Conservation (phyloP, 306 rosid species). For the Mimosa bimucronata region DNA sequence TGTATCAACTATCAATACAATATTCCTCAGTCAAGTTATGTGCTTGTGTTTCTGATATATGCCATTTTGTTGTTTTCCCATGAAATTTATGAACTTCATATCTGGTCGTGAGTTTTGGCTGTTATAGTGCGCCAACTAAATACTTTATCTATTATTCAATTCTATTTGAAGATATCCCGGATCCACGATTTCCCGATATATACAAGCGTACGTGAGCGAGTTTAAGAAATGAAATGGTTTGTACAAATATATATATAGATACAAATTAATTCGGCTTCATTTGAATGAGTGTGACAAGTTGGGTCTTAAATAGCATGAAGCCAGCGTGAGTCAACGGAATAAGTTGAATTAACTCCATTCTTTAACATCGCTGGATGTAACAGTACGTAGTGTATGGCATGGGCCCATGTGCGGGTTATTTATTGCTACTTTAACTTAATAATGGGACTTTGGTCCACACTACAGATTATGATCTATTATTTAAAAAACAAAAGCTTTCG, state of each 20-base stretch:
- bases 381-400: neutral
- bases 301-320: neutral
- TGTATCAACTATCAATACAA: slow-evolving; percentile 1
- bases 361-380: neutral
- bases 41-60: slow-evolving; percentile 1
- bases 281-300: neutral
- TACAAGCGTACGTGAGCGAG: neutral
- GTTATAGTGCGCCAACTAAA: neutral
- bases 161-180: neutral
- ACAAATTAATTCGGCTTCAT: neutral
- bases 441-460: slow-evolving; percentile 44
- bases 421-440: slow-evolving; percentile 26
- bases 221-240: neutral
- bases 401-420: slow-evolving; percentile 26
- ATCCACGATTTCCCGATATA: slow-evolving; percentile 2
- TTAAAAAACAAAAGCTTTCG: slow-evolving; percentile 5
- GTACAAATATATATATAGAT: neutral
- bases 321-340: neutral
- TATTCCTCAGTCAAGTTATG: slow-evolving; percentile 12
- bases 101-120: neutral
- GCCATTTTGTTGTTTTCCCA: slow-evolving; percentile 6
- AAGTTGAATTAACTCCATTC: slow-evolving; percentile 5
- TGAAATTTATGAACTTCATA: neutral
- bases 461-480: slow-evolving; percentile 54
- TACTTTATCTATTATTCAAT: neutral